Evolutionary conservation across 2,329 filamentous ascomycete species (phyloP), one percentile per base, ranked within the genome.

Genomic region (Corynespora cassiicola): DNA sequence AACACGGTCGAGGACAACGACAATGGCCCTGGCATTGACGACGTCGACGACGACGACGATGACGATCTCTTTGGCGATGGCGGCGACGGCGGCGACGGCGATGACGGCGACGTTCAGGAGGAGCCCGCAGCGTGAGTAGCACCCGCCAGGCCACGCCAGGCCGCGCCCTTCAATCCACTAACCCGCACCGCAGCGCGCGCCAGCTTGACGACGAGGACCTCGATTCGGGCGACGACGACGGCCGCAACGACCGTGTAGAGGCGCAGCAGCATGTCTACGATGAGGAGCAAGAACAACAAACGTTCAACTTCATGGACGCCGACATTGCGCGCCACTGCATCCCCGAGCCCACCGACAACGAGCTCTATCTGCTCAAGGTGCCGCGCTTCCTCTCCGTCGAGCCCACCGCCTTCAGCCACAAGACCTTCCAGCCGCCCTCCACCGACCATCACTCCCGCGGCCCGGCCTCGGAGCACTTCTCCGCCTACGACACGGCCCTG

Each of bases 351-450:
- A 83, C 79, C 49, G 85, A 90, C 60, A 84, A 84, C 58, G 80
- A 82, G 65, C 86, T 90, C 72, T 85, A 86, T 66, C 76, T 86
- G 5, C 68, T 90, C 55, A 85, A 84, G 51, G 77, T 92, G 2
- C 88, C 88, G 19, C 78, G 80, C 15, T 91, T 91, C 69, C 72
- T 92, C 55, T 81, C 80, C 34, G 77, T 90, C 48, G 76, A 87
- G 26, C 85, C 87, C 12, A 78, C 80, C 43, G 76, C 81, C 45
- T 92, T 86, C 73, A 75, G 83, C 35, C 72, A 81, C 25, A 79
- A 82, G 29, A 82, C 75, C 3, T 92, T 87, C 69, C 76, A 84
- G 56, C 80, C 86, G 53, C 84, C 68, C 63, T 81, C 54, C 63
- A 81, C 68, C 70, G 78, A 81, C 38, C 78, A 80, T 52, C 77